Base-by-base conservation (phyloP, 805 yeast genomes). In the Kuraishia borneana region DNA sequence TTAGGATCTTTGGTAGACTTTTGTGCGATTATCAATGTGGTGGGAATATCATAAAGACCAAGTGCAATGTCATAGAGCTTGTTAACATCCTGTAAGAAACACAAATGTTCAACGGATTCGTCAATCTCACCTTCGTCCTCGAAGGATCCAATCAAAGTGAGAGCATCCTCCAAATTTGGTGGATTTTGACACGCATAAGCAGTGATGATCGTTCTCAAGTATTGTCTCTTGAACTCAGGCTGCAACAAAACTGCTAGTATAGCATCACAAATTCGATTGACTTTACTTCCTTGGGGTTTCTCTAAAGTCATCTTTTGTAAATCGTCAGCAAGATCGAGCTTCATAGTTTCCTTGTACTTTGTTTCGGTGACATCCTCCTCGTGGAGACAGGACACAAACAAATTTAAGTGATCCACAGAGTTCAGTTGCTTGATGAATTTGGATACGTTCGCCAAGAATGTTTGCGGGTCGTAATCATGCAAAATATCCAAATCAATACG, bases 1-100 rank as follows among this genome's bases (percentile, higher is more conserved):
- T 88, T 85, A 18, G 99, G 99, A 59, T 92, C 99, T 66, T 81
- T 88, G 56, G 89, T 97, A 1, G 96, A 87, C 49, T 87, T 92
- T 53, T 94, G 97, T 0, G 98, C 98, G 39, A 92, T 77, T 9
- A 70, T 66, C 37, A 92, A 65, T 0, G 97, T 73, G 46, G 89
- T 61, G 37, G 77, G 76, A 28, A 92, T 76, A 51, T 92, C 81
- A 48, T 92, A 92, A 16, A 82, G 60, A 2, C 94, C 81, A 38
- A 92, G 66, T 0, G 96, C 82, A 14, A 78, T 76, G 32, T 76
- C 68, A 56, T 89, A 92, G 16, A 92, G 65, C 39, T 72, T 62
- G 49, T 85, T 85, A 25, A 87, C 94, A 56, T 89, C 99, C 48
- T 82, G 85, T 38, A 92, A 60, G 65, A 89, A 89, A 47, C 95